Base-by-base conservation (phyloP, 345 rosid species). In the Hibiscus mutabilis region DNA sequence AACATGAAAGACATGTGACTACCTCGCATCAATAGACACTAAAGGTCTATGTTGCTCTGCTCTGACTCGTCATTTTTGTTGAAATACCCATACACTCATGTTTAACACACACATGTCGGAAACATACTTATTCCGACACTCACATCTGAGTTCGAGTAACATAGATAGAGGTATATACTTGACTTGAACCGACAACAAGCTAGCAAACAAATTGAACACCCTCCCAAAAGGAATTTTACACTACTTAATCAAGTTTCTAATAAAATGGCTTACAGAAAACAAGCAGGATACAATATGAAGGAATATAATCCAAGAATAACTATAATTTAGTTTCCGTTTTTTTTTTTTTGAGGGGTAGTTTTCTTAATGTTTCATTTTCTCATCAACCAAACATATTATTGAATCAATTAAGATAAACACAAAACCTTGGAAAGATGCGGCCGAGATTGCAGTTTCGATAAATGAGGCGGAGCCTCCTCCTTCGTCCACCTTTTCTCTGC, bases 1-100 rank as follows among this genome's bases (percentile, higher is more conserved):
- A 83, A 86, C 86, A 82, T 81, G 88, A 80, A 86, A 86, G 84
- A 84, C 69, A 78, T 88, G 85, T 84, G 91, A 89, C 84, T 85
- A 74, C 75, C 77, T 61, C 73, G 82, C 53, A 73, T 77, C 35
- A 75, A 76, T 11, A 68, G 9, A 52, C 35, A 75, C 74, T 11
- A 68, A 18, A 53, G 13, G 12, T 19, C 58, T 53, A 53, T 19
- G 58, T 19, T 19, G 24, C 58, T 52, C 22, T 6, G 22, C 56
- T 53, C 25, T 2, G 25, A 19, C 58, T 53, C 25, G 7, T 53
- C 25, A 19, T 8, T 53, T 53, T 53, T 37, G 35, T 33, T 33
- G 35, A 37, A 37, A 2, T 37, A 37, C 9, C 10, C 42, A 37
- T 40, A 40, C 44, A 40, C 44, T 40, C 44, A 5, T 33, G 35